Base-by-base conservation (phyloP, 805 yeast genomes). In the Candida ipomoeae region DNA sequence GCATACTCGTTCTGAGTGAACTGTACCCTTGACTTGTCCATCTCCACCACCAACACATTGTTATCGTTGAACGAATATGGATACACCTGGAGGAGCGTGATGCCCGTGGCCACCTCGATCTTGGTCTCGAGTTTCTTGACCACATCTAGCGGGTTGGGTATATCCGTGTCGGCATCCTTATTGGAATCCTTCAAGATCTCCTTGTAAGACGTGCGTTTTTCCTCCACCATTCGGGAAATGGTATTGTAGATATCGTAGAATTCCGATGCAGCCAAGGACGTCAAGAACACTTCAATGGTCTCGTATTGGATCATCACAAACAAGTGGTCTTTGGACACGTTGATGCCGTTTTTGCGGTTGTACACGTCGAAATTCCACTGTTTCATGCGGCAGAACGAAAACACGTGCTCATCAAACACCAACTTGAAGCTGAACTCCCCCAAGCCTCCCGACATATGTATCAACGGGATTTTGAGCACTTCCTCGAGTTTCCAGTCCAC, bases 241-340 rank as follows among this genome's bases (percentile, higher is more conserved):
- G 94, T 83, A 49, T 83, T 83, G 60, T 81, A 79, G 41, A 94
- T 84, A 65, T 91, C 97, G 55, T 85, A 75, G 31, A 89, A 71
- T 60, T 87, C 89, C 0, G 96, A 84, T 0, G 94, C 94, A 0
- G 96, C 85, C 60, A 94, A 74, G 0, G 96, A 89, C 0, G 98
- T 91, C 52, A 86, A 71, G 59, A 80, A 89, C 2, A 88, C 60
- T 50, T 80, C 81, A 14, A 84, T 73, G 0, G 80, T 70, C 1
- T 74, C 81, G 54, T 84, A 74, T 10, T 70, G 68, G 2, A 79
- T 63, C 2, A 70, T 65, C 0, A 82, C 85, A 51, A 73, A 77
- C 5, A 91, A 66, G 46, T 81, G 79, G 62, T 90, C 96, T 23
- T 82, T 79, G 43, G 72, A 66, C 20, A 73, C 62, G 26, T 72